Evolutionary conservation across 2,329 filamentous ascomycete genomes (phyloP).

Genomic region (Paraphaeosphaeria minitans): DNA sequence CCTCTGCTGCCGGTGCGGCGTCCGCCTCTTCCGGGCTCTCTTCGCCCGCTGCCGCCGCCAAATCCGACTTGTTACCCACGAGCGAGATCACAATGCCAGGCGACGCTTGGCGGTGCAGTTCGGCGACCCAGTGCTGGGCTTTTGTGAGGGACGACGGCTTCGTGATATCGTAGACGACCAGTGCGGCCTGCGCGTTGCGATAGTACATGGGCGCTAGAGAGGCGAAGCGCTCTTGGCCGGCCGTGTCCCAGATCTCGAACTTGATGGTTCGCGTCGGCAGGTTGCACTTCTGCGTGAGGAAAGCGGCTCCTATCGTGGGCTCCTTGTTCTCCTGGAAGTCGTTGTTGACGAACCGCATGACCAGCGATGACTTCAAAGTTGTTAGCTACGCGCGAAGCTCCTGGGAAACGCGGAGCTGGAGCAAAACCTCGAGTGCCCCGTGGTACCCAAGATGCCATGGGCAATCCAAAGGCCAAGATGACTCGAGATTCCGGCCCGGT

Average conservation of each 20-base stretch:
- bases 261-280: slow-evolving; percentile 81
- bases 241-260: slow-evolving; percentile 90
- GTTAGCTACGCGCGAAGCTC: slow-evolving; percentile 10
- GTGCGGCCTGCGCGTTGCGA: slow-evolving; percentile 94
- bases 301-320: slow-evolving; percentile 97
- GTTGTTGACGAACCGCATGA: slow-evolving; percentile 98
- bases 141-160: slow-evolving; percentile 95
- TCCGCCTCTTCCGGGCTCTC: slow-evolving; percentile 57
- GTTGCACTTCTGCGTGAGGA: slow-evolving; percentile 98
- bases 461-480: not conserved
- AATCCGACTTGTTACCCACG: slow-evolving; percentile 89
- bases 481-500: not conserved
- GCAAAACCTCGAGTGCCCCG: not conserved
- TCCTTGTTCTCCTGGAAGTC: slow-evolving; percentile 99
- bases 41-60: slow-evolving; percentile 60
- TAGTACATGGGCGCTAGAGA: slow-evolving; percentile 99
- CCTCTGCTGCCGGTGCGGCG: slow-evolving; percentile 55
- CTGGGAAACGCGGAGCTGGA: not conserved
- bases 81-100: slow-evolving; percentile 96
- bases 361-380: slow-evolving; percentile 78
- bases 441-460: not conserved
- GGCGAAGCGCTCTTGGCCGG: slow-evolving; percentile 95
- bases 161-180: slow-evolving; percentile 98
- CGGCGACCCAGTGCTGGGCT: slow-evolving; percentile 98
- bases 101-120: slow-evolving; percentile 93